Evolutionary conservation across 2,329 filamentous ascomycete species (phyloP), one percentile per base, ranked within the genome.

Genomic region (Ustulina deusta): DNA sequence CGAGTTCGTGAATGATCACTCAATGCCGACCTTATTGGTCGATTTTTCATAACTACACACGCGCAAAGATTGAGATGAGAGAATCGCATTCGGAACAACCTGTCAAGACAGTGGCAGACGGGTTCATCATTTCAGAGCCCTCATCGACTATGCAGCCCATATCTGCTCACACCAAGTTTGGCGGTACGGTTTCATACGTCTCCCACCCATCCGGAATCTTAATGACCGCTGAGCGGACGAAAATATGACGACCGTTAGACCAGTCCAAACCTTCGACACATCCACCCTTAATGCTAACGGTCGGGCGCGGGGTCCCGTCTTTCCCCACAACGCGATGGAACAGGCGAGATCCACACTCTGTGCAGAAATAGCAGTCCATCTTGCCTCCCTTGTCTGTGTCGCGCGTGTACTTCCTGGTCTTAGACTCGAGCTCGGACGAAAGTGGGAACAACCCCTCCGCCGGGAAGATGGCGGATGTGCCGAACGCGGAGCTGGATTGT

Each of bases 251-350:
- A 0, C 77, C 82, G 0, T 72, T 74, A 1, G 77, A 71, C 76
- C 82, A 82, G 34, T 78, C 76, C 34, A 86, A 70, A 0, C 80
- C 83, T 22, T 82, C 73, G 17, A 85, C 67, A 11, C 80, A 77
- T 0, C 84, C 84, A 3, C 82, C 84, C 75, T 86, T 86, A 69
- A 86, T 74, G 20, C 78, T 82, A 9, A 85, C 65, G 0, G 78
- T 81, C 0, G 75, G 36, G 27, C 78, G 75, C 4, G 79, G 75
- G 3, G 69, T 76, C 2, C 83, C 83, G 63, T 83, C 79, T 1
- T 76, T 68, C 6, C 79, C 71, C 25, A 80, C 74, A 46, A 79
- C 75, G 51, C 82, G 80, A 68, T 86, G 84, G 29, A 85, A 73
- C n/a, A 86, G 60, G 13, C 84, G 80, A n/a, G 79, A 79, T 10